Conservation (phyloP, 345 rosid species). For the Heritiera fomes region DNA sequence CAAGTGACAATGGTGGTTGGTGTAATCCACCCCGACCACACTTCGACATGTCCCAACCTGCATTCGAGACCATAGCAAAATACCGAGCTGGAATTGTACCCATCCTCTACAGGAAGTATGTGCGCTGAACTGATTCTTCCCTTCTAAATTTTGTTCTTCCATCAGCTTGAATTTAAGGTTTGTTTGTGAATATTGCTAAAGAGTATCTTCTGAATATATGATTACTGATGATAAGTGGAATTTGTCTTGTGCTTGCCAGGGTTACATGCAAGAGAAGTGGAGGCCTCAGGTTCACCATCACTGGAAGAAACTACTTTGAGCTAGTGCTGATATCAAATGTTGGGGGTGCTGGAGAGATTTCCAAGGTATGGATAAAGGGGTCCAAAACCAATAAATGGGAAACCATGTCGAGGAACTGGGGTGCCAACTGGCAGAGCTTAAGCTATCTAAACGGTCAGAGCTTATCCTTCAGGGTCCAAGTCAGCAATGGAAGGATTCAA, state of each 20-base stretch:
- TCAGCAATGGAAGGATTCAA: slow-evolving; percentile 42
- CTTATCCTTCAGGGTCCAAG: slow-evolving; percentile 57
- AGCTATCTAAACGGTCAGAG: slow-evolving; percentile 64
- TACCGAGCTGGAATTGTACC: slow-evolving; percentile 79
- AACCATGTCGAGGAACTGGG: slow-evolving; percentile 70
- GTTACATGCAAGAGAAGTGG: slow-evolving; percentile 64
- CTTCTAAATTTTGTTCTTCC: not conserved
- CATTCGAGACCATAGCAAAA: slow-evolving; percentile 63
- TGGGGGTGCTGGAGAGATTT: slow-evolving; percentile 58
- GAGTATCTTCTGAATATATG: no score
- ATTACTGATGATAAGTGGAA: no score
- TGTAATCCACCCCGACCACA: slow-evolving; percentile 74
- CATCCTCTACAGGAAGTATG: slow-evolving; percentile 53
- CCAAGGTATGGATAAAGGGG: slow-evolving; percentile 55
- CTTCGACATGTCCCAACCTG: slow-evolving; percentile 78
- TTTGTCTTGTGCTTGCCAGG: slow-evolving; percentile 28
- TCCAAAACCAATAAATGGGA: slow-evolving; percentile 56
- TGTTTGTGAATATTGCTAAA: no score
- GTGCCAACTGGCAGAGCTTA: slow-evolving; percentile 68
- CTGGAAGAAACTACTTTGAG: slow-evolving; percentile 65
- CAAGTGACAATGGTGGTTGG: slow-evolving; percentile 77
- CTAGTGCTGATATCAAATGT: slow-evolving; percentile 68
- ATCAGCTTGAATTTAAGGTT: not conserved
- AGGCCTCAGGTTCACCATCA: slow-evolving; percentile 70
- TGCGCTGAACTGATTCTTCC: not conserved